Base-by-base conservation (phyloP, 2,329 filamentous ascomycete genomes). In the Pyrenophora graminea region DNA sequence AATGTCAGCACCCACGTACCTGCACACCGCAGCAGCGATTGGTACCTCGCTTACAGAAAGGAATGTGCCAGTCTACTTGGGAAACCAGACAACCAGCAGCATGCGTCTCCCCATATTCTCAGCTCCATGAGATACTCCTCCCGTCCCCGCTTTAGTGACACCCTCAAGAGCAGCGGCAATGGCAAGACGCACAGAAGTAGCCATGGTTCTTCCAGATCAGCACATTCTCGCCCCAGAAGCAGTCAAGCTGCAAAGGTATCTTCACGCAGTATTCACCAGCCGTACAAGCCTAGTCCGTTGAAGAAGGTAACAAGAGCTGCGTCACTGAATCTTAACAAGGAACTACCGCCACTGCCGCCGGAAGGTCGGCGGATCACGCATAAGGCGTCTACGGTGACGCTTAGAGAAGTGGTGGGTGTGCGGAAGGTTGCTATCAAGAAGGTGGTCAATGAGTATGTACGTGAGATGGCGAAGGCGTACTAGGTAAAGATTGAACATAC, bases 301-400 rank as follows among this genome's bases (percentile, higher is more conserved):
- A 56, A 27, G 31, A 39, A 41, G 15, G 32, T 48, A 9, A 48
- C 32, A 8, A 30, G 39, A 27, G 18, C 34, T 8, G 19, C 25
- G 3, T 27, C 38, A 13, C n/a, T 50, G 2, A 45, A 51, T 6
- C 43, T 52, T 15, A 55, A 55, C 31, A 58, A 58, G 36, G 37
- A 21, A 18, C 31, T 58, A 21, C 55, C 51, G 17, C 51, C 55
- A 2, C 32, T 58, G 17, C 55, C 55, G n/a, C 31, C 38, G 13
- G 25, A 40, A 45, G n/a, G 30, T 3, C 2, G 30, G 30, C 9
- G 21, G 2, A 9, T 17, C 5, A 19, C 18, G 36, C n/a, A 15
- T 27, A 7, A 9, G 1, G 3, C n/a, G 13, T 4, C 25, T 8
- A 27, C 19, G 19, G 19, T 21, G 19, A 21, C 19, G 19, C 19